Evolutionary conservation across 345 rosid genomes (phyloP), one percentile per base, ranked within the genome.

Genomic region (Durio zibethinus): DNA sequence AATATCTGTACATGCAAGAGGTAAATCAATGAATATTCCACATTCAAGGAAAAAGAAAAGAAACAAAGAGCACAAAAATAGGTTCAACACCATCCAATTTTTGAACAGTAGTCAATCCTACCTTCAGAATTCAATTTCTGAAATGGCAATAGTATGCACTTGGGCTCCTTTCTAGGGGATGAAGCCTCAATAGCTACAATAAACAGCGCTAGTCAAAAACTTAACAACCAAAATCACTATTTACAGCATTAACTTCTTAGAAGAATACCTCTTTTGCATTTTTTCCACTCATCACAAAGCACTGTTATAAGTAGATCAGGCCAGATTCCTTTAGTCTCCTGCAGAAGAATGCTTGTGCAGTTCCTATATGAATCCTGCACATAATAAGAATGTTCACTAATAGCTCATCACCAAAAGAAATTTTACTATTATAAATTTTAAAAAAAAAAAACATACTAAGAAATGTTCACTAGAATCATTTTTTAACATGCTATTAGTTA

Each of bases 261-360:
- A 57, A 42, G 83, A 69, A 75, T 89, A 87, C 99, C 99, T 90
- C 88, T 87, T 88, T 94, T 96, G 89, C 99, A 96, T 82, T 88
- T 90, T 80, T 88, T 91, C 99, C 99, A 97, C 86, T 94, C 98
- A 87, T 91, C 90, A 85, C 84, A 78, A 36, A 97, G 81, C 67
- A 92, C 92, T 2, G 83, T 82, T 78, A 90, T 66, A 77, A 97
- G 88, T 71, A 89, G 84, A 88, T 97, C 99, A n/a, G 86, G 79
- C 99, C 99, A 97, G 77, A 67, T 75, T 77, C 99, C 97, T 86
- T 84, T 89, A 40, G 79, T 83, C 88, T 94, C 97, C 87, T 65
- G 81, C 45, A 78, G 57, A 84, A 97, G 83, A 61, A 86, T 84
- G 76, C 42, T 76, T 38, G 65, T 80, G 74, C 92, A 89, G 35